Percentiles rank a stretch among this genome's conserved stretches.
phyloP scores from a whole-genome alignment of 2,329 filamentous ascomycete species.

The Shiraia sp. region DNA sequence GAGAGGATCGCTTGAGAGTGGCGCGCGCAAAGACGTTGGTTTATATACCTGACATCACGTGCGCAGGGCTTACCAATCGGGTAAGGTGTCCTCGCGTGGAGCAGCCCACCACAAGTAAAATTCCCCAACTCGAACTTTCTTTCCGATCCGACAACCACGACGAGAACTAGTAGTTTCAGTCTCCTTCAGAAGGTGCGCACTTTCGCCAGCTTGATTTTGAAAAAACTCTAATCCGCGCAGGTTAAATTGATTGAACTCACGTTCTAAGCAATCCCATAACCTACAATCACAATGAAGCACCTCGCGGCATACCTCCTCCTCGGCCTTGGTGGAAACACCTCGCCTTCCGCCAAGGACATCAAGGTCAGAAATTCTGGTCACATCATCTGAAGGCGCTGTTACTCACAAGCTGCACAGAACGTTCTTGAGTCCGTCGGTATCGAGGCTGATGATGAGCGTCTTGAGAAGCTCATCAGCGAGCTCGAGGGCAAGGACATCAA shows the following conservation, averaged over 20 bases:
- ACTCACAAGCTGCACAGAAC: slow-evolving; percentile 55
- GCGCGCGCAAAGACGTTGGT: slow-evolving; percentile 24
- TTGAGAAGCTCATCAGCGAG: slow-evolving; percentile 85
- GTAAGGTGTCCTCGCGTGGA: neutral
- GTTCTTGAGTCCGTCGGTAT: slow-evolving; percentile 95
- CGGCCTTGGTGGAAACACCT: slow-evolving; percentile 87
- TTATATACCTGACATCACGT: slow-evolving; percentile 17
- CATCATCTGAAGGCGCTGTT: neutral
- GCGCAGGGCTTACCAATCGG: neutral
- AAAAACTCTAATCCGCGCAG: slow-evolving; percentile 30
- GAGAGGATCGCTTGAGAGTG: slow-evolving; percentile 27
- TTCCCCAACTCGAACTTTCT: slow-evolving; percentile 29
- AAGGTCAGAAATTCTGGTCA: slow-evolving; percentile 23
- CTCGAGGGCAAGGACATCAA: slow-evolving; percentile 89
- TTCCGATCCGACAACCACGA: slow-evolving; percentile 32
- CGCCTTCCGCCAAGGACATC: slow-evolving; percentile 83
- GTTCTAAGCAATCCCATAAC: slow-evolving; percentile 57
- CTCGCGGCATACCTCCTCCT: slow-evolving; percentile 99
- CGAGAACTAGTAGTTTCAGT: slow-evolving; percentile 97
- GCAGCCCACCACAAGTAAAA: slow-evolving; percentile 20
- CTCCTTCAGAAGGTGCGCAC: slow-evolving; percentile 87
- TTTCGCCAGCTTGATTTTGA: neutral
- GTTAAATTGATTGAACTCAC: slow-evolving; percentile 94
- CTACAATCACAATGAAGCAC: slow-evolving; percentile 89
- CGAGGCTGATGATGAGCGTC: slow-evolving; percentile 84